Conservation (phyloP, 2,329 filamentous ascomycete genomes). For the Dactylellina haptotyla region DNA sequence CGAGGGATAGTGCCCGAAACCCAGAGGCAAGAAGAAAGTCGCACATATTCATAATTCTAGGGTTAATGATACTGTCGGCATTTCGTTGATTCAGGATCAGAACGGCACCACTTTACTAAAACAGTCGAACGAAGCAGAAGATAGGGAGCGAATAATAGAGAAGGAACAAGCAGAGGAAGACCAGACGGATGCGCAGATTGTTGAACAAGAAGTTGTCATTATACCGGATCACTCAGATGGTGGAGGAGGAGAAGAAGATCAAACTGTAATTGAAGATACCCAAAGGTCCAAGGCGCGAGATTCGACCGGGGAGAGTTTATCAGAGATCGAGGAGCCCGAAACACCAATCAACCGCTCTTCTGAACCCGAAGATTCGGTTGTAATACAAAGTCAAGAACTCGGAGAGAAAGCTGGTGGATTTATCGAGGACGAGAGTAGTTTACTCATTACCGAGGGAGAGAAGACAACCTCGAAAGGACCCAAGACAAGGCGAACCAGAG, state of each 20-base stretch:
- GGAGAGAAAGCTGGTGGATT: too few relatives aligned
- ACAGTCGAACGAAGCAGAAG: background rate
- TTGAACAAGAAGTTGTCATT: too few relatives aligned
- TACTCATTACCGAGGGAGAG: too few relatives aligned
- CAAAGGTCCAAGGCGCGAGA: background rate
- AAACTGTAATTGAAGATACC: background rate
- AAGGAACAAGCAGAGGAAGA: background rate
- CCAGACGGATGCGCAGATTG: background rate
- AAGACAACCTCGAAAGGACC: background rate
- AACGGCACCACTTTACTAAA: background rate
- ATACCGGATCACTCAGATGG: too few relatives aligned
- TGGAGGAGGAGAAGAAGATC: background rate
- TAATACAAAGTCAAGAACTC: too few relatives aligned
- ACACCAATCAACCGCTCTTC: too few relatives aligned
- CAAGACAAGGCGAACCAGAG: background rate
- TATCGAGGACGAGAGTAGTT: too few relatives aligned
- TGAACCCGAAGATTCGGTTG: background rate
- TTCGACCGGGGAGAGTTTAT: too few relatives aligned
- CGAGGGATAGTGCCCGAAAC: background rate
- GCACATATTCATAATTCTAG: background rate
- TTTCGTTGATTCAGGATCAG: background rate
- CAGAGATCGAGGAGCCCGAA: too few relatives aligned
- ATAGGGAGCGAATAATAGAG: background rate
- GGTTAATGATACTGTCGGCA: background rate
- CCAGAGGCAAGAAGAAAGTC: background rate